These are phyloP conservation scores for Trametes cinnabarina DNA, from an alignment of 768 basidiomycete genomes.

Conservation along the genomic window DNA sequence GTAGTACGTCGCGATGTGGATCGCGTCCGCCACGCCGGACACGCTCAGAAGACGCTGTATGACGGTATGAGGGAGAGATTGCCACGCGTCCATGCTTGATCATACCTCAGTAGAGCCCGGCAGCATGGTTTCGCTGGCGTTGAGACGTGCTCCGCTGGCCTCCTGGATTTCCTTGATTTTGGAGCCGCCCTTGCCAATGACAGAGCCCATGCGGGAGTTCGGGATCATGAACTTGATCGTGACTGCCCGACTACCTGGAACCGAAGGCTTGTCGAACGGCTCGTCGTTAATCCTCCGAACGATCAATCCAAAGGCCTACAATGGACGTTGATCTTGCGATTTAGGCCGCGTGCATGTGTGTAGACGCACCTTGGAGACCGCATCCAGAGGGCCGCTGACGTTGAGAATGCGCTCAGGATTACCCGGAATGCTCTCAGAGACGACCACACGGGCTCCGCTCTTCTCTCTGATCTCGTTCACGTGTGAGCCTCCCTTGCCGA, in stretches of 20 bases:
- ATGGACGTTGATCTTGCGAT: background rate
- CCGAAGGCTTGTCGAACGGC: slow-evolving; percentile 95
- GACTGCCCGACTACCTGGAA: slow-evolving; percentile 96
- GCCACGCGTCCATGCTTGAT: background rate
- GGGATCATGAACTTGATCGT: slow-evolving; percentile 99
- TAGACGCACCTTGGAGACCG: slow-evolving; percentile 96
- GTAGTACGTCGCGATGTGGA: slow-evolving; percentile 99
- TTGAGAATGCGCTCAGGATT: slow-evolving; percentile 99
- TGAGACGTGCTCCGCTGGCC: slow-evolving; percentile 92
- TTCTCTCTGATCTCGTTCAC: slow-evolving; percentile 99
- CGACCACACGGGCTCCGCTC: slow-evolving; percentile 93
- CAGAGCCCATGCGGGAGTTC: slow-evolving; percentile 98
- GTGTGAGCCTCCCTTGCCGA: slow-evolving; percentile 92
- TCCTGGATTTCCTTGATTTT: slow-evolving; percentile 99
- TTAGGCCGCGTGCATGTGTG: slow-evolving; percentile 7
- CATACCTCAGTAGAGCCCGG: slow-evolving; percentile 98
- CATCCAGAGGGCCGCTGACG: slow-evolving; percentile 93
- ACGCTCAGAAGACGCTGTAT: slow-evolving; percentile 92
- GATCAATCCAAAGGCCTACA: slow-evolving; percentile 95
- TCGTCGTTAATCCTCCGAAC: slow-evolving; percentile 99
- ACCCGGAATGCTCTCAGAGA: slow-evolving; percentile 97
- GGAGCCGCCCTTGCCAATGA: slow-evolving; percentile 95
- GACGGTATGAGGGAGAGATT: slow-evolving; percentile 1
- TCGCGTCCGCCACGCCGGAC: slow-evolving; percentile 97
- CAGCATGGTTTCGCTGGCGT: slow-evolving; percentile 97